phyloP scores from a whole-genome alignment of 768 basidiomycete genomes.

The Lepiota subincarnata region DNA sequence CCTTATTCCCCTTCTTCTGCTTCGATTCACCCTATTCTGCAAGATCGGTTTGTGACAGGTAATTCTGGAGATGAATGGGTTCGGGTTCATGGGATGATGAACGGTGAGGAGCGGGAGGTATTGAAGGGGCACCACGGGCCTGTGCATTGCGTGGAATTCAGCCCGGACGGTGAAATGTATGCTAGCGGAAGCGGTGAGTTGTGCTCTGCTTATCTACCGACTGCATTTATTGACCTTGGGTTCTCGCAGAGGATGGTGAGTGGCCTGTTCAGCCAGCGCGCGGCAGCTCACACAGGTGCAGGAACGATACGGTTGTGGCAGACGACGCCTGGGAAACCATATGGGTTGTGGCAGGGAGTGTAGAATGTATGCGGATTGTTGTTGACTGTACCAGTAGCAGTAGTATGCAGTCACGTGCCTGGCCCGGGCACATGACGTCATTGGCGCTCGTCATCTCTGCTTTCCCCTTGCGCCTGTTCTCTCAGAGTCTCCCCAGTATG shows the following conservation, averaged over 20 bases:
- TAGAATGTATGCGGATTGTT: conserved; percentile 7
- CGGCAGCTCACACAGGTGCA: conserved; percentile 22
- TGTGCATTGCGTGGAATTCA: conserved; percentile 90
- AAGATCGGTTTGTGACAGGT: conserved; percentile 92
- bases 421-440: conserved; percentile 1
- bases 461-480: not conserved
- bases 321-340: conserved; percentile 88
- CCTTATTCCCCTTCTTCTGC: conserved; percentile 90
- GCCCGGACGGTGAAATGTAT: conserved; percentile 96
- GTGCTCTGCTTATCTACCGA: conserved; percentile 9
- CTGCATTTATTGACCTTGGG: conserved; percentile 12
- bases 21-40: conserved; percentile 85
- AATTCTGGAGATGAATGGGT: conserved; percentile 94
- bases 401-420: conserved; percentile 11
- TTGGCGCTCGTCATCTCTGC: conserved; percentile 2
- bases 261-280: not conserved
- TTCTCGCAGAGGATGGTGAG: conserved; percentile 69
- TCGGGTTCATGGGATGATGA: conserved; percentile 84
- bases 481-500: conserved; percentile 3
- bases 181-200: conserved; percentile 92
- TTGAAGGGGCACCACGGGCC: conserved; percentile 97
- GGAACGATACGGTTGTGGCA: conserved; percentile 97
- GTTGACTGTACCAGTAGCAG: conserved; percentile 17
- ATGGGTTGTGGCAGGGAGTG: conserved; percentile 83
- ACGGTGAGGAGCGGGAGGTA: conserved; percentile 86